Percentiles rank a stretch among this genome's conserved stretches.
Conservation (phyloP, 768 basidiomycete genomes). For the Mycena chlorophos region DNA sequence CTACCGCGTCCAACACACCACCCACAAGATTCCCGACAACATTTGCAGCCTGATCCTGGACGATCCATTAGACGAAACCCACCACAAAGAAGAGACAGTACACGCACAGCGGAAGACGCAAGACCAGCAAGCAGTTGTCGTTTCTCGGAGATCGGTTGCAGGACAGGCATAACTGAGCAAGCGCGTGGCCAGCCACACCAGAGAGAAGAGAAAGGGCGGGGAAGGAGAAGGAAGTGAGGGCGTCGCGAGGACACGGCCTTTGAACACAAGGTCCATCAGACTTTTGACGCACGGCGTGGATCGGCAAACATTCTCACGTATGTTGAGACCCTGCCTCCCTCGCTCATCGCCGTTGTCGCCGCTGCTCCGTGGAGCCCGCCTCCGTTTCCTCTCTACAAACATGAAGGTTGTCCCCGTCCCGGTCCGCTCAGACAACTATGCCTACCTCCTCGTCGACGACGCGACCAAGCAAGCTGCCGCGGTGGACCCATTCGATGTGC, state of each 20-base stretch:
- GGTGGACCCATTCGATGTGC: conserved; percentile 72
- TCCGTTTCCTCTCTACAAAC: conserved; percentile 17
- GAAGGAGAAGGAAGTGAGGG: background rate
- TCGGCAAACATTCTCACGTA: background rate
- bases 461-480: conserved; percentile 67
- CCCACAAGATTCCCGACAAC: no score
- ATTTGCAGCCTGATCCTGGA: background rate
- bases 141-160: background rate
- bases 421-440: conserved; percentile 81
- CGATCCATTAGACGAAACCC: background rate
- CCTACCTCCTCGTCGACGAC: conserved; percentile 79
- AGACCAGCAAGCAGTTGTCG: background rate
- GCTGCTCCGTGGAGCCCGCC: conserved; percentile 12
- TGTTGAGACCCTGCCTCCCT: background rate
- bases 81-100: background rate
- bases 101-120: background rate
- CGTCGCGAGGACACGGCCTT: background rate
- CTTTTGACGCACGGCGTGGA: background rate
- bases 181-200: background rate
- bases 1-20: background rate
- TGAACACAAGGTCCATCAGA: no score
- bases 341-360: no score
- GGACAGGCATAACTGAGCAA: background rate
- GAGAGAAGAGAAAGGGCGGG: background rate
- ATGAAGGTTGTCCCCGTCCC: conserved; percentile 83